phyloP scores from a whole-genome alignment of 768 basidiomycete genomes.

The Boletus rubescentipes region DNA sequence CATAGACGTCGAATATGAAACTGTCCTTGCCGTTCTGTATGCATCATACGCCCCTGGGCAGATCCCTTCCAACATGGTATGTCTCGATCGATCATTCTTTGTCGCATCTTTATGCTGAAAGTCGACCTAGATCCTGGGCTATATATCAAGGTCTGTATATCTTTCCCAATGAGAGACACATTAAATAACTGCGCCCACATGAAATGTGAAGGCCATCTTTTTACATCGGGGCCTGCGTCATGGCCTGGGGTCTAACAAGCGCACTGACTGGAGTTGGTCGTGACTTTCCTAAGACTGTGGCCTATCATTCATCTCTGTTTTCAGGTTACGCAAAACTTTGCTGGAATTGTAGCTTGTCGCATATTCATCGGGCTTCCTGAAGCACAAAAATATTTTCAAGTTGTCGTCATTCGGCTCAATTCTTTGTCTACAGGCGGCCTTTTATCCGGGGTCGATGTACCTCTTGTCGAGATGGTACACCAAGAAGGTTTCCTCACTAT shows the following conservation, averaged over 20 bases:
- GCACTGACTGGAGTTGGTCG: conserved; percentile 54
- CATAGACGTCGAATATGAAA: conserved; percentile 51
- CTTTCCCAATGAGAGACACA: neutral
- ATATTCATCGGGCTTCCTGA: conserved; percentile 66
- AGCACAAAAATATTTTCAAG: conserved; percentile 19
- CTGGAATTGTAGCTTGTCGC: conserved; percentile 55
- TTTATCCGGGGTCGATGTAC: conserved; percentile 58
- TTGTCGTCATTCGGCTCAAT: neutral
- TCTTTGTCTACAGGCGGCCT: conserved; percentile 44
- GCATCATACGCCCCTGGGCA: conserved; percentile 63
- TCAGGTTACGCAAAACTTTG: conserved; percentile 54
- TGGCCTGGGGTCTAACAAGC: conserved; percentile 64
- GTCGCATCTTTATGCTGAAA: neutral
- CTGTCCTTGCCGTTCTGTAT: conserved; percentile 52
- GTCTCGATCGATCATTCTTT: neutral
- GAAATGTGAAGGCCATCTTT: conserved; percentile 52
- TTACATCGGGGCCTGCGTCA: conserved; percentile 60
- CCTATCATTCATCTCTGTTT: neutral
- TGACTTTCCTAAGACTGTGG: neutral
- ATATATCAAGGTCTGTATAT: conserved; percentile 44
- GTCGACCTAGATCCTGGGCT: conserved; percentile 50
- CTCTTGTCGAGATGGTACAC: conserved; percentile 57
- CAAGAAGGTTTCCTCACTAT: conserved; percentile 27
- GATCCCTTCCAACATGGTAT: conserved; percentile 68
- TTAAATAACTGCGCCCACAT: neutral